These are phyloP conservation scores for Oryza meridionalis DNA, from an alignment of 176 grass and related monocot genomes.

Conservation along the genomic window DNA sequence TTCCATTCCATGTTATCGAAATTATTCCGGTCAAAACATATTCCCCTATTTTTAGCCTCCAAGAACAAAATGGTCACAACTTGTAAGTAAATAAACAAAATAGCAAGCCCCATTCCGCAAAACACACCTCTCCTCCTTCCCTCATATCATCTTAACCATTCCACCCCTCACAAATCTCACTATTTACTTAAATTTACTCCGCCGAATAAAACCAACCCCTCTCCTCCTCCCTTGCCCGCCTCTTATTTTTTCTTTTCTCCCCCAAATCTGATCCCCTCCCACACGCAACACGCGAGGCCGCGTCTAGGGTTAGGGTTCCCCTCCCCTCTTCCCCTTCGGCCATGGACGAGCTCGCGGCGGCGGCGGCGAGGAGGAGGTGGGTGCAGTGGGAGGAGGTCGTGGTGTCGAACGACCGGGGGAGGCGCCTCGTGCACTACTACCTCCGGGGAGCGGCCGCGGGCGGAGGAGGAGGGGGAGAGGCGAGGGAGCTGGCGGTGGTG, in stretches of 20 bases:
- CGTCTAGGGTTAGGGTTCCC: constrained; percentile 67
- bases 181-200: neutral
- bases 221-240: neutral
- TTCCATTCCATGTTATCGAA: too few relatives aligned
- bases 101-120: neutral
- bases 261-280: constrained; percentile 38
- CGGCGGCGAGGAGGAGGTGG: constrained; percentile 48
- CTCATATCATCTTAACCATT: neutral
- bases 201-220: constrained; percentile 3
- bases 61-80: neutral
- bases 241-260: neutral
- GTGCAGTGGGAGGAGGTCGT: constrained; percentile 90
- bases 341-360: constrained; percentile 50
- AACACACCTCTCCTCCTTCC: neutral
- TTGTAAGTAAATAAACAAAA: too few relatives aligned
- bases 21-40: neutral
- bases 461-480: constrained; percentile 25
- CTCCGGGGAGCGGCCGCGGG: constrained; percentile 50
- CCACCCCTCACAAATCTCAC: neutral
- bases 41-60: neutral
- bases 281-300: constrained; percentile 21
- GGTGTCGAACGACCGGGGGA: constrained; percentile 85
- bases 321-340: neutral
- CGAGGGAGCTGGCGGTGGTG: constrained; percentile 77
- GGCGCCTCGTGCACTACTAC: constrained; percentile 94